phyloP scores from a whole-genome alignment of 768 basidiomycete genomes.

The Suillus tomentosus region DNA sequence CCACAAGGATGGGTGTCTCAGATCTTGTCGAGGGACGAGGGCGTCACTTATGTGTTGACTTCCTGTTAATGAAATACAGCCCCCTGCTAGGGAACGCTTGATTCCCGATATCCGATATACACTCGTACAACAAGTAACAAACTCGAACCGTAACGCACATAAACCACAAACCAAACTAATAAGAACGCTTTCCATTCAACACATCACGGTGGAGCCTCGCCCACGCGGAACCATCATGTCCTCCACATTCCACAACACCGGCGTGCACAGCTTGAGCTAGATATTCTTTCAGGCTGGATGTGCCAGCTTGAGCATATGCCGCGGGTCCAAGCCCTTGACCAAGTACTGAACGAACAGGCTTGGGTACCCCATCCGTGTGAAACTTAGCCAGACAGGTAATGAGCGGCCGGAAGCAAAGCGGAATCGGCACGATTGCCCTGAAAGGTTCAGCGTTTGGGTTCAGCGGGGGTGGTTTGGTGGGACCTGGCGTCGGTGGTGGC shows the following conservation, averaged over 20 bases:
- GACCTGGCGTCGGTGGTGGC: too few species aligned
- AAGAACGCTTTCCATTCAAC: background rate
- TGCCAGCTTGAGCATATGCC: conserved; percentile 43
- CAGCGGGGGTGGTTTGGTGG: too few species aligned
- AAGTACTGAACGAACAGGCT: conserved; percentile 41
- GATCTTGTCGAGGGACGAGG: conserved; percentile 40
- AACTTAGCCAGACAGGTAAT: conserved; percentile 35
- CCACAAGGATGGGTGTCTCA: background rate
- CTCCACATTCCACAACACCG: conserved; percentile 45
- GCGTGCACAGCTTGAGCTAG: conserved; percentile 37
- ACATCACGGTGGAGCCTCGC: background rate
- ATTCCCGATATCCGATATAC: conserved; percentile 19
- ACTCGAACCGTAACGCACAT: background rate
- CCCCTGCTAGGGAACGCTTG: conserved; percentile 20
- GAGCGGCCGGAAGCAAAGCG: conserved; percentile 30
- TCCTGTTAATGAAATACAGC: conserved; percentile 25
- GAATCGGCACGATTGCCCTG: conserved; percentile 1
- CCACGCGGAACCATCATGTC: conserved; percentile 37
- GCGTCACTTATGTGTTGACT: conserved; percentile 39
- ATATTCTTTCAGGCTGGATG: conserved; percentile 45
- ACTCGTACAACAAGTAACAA: background rate
- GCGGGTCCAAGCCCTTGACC: conserved; percentile 33
- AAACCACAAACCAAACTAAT: background rate
- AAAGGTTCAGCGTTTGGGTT: background rate
- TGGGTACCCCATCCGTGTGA: conserved; percentile 33